phyloP scores from a whole-genome alignment of 2,329 filamentous ascomycete species.

The Cryphonectria naterciae region DNA sequence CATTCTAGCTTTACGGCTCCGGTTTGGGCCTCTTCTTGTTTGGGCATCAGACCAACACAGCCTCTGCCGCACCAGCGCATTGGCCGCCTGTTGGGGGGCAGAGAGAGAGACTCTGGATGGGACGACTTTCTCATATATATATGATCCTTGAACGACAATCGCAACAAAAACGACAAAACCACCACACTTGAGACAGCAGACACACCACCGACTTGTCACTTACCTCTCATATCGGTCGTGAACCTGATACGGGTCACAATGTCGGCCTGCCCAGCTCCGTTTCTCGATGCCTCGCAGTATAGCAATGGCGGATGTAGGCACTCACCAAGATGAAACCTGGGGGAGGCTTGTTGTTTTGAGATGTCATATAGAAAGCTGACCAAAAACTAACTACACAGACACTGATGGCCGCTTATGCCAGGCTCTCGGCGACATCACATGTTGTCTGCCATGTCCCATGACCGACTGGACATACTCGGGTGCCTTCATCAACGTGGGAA shows the following conservation, averaged over 20 bases:
- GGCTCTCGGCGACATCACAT: conserved; percentile 58
- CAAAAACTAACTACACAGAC: conserved; percentile 45
- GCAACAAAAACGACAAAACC: background rate
- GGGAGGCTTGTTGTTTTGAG: conserved; percentile 10
- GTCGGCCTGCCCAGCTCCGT: conserved; percentile 27
- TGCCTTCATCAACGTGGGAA: conserved; percentile 62
- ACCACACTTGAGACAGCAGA: background rate
- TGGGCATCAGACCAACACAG: conserved; percentile 1
- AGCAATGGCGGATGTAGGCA: conserved; percentile 28
- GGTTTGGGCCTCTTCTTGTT: background rate
- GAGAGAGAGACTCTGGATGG: background rate
- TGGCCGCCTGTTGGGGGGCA: background rate
- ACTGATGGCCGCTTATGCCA: conserved; percentile 59
- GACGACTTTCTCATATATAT: background rate
- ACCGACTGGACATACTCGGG: conserved; percentile 75
- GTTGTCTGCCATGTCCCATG: conserved; percentile 89
- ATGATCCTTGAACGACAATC: background rate
- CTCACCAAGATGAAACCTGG: conserved; percentile 1
- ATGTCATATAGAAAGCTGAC: conserved; percentile 36
- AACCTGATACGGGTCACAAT: conserved; percentile 9
- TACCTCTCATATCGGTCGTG: background rate
- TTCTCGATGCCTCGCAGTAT: conserved; percentile 28
- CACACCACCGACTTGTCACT: background rate
- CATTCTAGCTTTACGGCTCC: background rate
- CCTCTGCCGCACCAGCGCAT: conserved; percentile 7